Evolutionary conservation across 345 rosid genomes (phyloP).

Genomic region (Heritiera fomes): DNA sequence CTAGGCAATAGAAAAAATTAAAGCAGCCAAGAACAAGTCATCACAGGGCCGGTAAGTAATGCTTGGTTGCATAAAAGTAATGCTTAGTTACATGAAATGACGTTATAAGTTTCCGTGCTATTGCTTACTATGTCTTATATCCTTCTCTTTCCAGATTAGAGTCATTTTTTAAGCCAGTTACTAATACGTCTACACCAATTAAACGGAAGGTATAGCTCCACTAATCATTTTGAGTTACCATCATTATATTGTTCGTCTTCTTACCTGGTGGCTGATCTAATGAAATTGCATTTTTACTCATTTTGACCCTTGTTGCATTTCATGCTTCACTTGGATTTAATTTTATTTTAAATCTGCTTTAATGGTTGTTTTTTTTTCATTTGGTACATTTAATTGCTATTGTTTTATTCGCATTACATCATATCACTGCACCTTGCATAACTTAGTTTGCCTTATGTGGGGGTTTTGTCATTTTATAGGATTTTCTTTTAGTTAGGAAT

Average conservation of each 20-base stretch:
- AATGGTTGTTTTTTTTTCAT: neutral
- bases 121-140: conserved; percentile 16
- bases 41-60: conserved; percentile 85
- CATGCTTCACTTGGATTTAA: neutral
- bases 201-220: conserved; percentile 69
- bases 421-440: too few relatives aligned
- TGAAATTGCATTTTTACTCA: neutral
- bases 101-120: conserved; percentile 10
- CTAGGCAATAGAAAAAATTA: conserved; percentile 86
- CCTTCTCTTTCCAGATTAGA: conserved; percentile 51
- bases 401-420: too few relatives aligned
- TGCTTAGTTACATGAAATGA: conserved; percentile 14
- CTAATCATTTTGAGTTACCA: conserved; percentile 14
- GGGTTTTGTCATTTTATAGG: too few relatives aligned
- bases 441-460: too few relatives aligned
- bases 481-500: too few relatives aligned
- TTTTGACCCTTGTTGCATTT: neutral
- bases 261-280: conserved; percentile 7
- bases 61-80: conserved; percentile 26
- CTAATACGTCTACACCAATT: conserved; percentile 49
- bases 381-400: conserved; percentile 1
- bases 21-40: conserved; percentile 88
- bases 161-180: conserved; percentile 75
- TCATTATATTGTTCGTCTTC: conserved; percentile 4
- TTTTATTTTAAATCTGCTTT: neutral